Evolutionary conservation across 31 red algal species (phyloP).

Genomic region (Endocladia muricata): DNA sequence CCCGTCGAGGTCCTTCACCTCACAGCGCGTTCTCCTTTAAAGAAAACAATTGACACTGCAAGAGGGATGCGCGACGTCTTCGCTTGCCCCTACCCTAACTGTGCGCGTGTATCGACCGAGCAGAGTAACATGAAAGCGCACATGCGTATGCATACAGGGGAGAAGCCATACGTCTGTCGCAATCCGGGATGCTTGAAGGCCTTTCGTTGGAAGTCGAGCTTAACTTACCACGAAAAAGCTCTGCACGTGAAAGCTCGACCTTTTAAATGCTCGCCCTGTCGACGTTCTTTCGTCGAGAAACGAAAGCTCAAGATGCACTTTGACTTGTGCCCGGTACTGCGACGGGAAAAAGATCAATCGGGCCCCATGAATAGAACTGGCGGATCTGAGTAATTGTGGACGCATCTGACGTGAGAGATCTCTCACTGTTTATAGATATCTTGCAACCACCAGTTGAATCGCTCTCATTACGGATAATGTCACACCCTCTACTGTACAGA

Average conservation of each 20-base stretch:
- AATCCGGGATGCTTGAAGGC: constrained; percentile 52
- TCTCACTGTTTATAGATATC: background rate
- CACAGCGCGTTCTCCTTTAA: constrained; percentile 9
- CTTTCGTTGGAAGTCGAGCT: constrained; percentile 63
- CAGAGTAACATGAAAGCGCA: constrained; percentile 75
- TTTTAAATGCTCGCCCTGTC: constrained; percentile 24
- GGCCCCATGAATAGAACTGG: background rate
- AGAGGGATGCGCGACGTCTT: constrained; percentile 44
- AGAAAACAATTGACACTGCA: constrained; percentile 4
- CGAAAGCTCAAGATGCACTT: constrained; percentile 42
- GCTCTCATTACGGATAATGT: background rate
- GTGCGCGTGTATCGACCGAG: constrained; percentile 42
- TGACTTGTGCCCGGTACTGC: constrained; percentile 24
- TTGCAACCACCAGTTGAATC: too few relatives aligned
- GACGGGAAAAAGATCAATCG: background rate
- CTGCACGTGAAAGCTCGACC: constrained; percentile 32
- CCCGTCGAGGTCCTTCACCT: background rate
- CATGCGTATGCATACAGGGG: constrained; percentile 82
- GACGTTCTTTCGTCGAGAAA: constrained; percentile 49
- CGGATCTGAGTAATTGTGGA: background rate
- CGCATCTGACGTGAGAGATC: background rate
- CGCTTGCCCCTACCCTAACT: constrained; percentile 45
- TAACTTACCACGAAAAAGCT: constrained; percentile 65
- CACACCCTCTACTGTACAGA: background rate
- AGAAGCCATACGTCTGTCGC: constrained; percentile 76